These are phyloP conservation scores for Candida silvicultrix DNA, from an alignment of 805 yeast species.

Conservation along the genomic window DNA sequence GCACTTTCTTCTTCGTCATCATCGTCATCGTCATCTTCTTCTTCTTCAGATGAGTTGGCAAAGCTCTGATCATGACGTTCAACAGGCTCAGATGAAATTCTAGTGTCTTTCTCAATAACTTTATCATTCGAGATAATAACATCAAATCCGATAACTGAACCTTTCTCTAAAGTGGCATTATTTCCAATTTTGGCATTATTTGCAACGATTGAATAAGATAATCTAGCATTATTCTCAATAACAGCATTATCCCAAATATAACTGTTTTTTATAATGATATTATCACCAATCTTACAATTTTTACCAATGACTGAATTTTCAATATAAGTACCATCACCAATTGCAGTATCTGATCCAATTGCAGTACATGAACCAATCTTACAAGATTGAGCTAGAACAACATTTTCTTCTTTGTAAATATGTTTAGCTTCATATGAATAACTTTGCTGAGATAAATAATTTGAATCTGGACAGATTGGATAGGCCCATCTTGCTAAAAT, in stretches of 20 bases:
- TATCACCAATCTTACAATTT: slow-evolving; percentile 75
- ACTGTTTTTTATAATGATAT: slow-evolving; percentile 64
- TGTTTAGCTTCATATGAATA: slow-evolving; percentile 80
- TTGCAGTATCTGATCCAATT: slow-evolving; percentile 68
- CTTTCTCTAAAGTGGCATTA: slow-evolving; percentile 51
- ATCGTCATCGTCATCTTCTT: slow-evolving; percentile 18
- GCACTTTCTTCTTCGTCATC: slow-evolving; percentile 5
- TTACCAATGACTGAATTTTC: slow-evolving; percentile 78
- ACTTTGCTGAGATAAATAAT: slow-evolving; percentile 62
- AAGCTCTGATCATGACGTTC: slow-evolving; percentile 25
- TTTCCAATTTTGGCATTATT: slow-evolving; percentile 48
- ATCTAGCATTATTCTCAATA: slow-evolving; percentile 56
- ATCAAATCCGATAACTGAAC: slow-evolving; percentile 72
- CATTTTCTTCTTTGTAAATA: slow-evolving; percentile 82
- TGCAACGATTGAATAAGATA: slow-evolving; percentile 69
- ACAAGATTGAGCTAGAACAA: slow-evolving; percentile 92
- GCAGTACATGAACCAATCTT: slow-evolving; percentile 74
- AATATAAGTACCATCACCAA: slow-evolving; percentile 70
- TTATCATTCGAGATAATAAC: slow-evolving; percentile 57
- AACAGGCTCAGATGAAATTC: slow-evolving; percentile 45
- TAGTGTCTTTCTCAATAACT: slow-evolving; percentile 40
- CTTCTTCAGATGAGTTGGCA: slow-evolving; percentile 26
- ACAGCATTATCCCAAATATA: slow-evolving; percentile 83
- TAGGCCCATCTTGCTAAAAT: slow-evolving; percentile 87
- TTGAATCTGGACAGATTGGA: slow-evolving; percentile 86